phyloP scores from a whole-genome alignment of 2,329 filamentous ascomycete species.

The Plectosphaerella sp. region DNA sequence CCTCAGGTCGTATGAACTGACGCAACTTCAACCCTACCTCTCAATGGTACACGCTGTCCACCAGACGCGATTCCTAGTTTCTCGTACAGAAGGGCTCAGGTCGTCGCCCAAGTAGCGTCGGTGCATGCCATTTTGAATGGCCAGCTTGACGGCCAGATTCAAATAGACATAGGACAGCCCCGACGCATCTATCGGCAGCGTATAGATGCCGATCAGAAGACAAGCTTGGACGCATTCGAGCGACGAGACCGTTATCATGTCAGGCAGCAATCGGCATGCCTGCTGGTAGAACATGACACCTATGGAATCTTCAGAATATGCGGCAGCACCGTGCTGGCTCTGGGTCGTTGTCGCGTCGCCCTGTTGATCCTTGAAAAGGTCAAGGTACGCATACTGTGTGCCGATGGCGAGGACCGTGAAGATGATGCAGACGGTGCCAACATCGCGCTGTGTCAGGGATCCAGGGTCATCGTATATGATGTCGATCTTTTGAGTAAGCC shows the following conservation, averaged over 20 bases:
- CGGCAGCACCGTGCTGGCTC: neutral
- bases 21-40: constrained; percentile 29
- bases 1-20: neutral
- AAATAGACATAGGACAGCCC: constrained; percentile 54
- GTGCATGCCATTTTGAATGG: constrained; percentile 58
- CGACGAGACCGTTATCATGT: constrained; percentile 52
- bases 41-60: constrained; percentile 55
- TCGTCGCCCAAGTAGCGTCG: constrained; percentile 42
- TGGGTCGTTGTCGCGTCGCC: no score
- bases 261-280: constrained; percentile 48
- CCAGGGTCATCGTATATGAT: constrained; percentile 33
- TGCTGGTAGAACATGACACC: constrained; percentile 53
- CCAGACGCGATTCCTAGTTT: constrained; percentile 51
- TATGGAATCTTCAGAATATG: constrained; percentile 45
- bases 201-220: constrained; percentile 50
- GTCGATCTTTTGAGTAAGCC: constrained; percentile 35
- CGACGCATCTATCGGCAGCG: constrained; percentile 50
- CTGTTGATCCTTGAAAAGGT: constrained; percentile 18
- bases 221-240: constrained; percentile 55
- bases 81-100: constrained; percentile 41
- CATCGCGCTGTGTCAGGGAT: constrained; percentile 31
- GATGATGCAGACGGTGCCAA: constrained; percentile 38
- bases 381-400: constrained; percentile 48
- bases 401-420: constrained; percentile 45
- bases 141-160: constrained; percentile 50